Evolutionary conservation across 2,329 filamentous ascomycete species (phyloP).

Genomic region (Nemania sp.): DNA sequence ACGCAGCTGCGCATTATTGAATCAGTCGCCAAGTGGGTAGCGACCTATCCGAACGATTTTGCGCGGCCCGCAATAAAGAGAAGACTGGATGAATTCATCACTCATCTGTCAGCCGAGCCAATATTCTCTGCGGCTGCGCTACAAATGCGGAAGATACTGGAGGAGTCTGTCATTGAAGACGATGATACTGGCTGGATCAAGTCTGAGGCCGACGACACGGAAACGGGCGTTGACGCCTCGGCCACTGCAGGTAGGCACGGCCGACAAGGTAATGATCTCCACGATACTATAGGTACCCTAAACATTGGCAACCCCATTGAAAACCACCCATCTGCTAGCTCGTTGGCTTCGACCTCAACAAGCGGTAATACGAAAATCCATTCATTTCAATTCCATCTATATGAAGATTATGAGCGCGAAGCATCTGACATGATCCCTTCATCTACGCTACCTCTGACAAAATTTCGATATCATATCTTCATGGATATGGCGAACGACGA

Average conservation of each 20-base stretch:
- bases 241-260: constrained; percentile 29
- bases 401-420: constrained; percentile 80
- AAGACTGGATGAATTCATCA: constrained; percentile 74
- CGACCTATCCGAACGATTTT: constrained; percentile 90
- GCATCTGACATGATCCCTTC: constrained; percentile 72
- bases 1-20: constrained; percentile 83
- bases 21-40: constrained; percentile 86
- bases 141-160: constrained; percentile 80
- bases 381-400: constrained; percentile 63
- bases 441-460: constrained; percentile 71
- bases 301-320: constrained; percentile 51
- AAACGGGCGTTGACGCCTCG: constrained; percentile 27
- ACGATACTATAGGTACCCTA: constrained; percentile 52
- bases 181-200: constrained; percentile 94
- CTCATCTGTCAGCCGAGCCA: constrained; percentile 71
- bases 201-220: constrained; percentile 58
- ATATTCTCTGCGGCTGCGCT: constrained; percentile 84
- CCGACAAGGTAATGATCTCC: constrained; percentile 41
- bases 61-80: constrained; percentile 74
- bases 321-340: constrained; percentile 51
- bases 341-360: constrained; percentile 45
- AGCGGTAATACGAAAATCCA: constrained; percentile 42
- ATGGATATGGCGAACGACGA: constrained; percentile 85
- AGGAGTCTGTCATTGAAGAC: constrained; percentile 74
- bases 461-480: constrained; percentile 85